Evolutionary conservation across 2,329 filamentous ascomycete species (phyloP), one percentile per base, ranked within the genome.

Genomic region (Fusarium udum): DNA sequence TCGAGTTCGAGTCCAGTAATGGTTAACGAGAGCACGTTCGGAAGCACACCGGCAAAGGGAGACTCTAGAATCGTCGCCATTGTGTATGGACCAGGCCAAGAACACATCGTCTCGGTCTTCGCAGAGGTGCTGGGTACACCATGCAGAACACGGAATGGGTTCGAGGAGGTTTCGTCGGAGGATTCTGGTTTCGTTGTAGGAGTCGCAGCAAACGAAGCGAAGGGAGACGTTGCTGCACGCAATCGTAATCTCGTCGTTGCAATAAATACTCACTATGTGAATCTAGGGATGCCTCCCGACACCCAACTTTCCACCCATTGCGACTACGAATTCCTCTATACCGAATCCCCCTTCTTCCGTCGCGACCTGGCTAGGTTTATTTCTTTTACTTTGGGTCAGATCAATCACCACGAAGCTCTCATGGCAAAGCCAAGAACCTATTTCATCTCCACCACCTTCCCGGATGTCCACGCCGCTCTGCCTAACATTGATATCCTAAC

Each of bases 281-380:
- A 91, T 76, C 85, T 90, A 62, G 90, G 90, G 36, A 92, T 92
- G 84, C 90, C 90, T 24, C 90, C 91, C n/a, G 90, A 93, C 74
- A 80, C 88, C 43, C 81, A 85, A 51, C 86, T 95, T 31, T 94
- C 91, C 22, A 85, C 89, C 32, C 82, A 88, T 64, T 95, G 92
- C 83, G 93, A 96, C 82, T 96, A 95, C 83, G 94, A 97, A 80
- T 96, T 95, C 75, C 86, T 97, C 26, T 97, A 96, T 83, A 93
- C 92, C 7, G 88, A 91, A 71, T 86, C 87, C 14, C 88, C 92
- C 2, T 93, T 93, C 80, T 91, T 92, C 70, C 90, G 93, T 34
- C 88, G 93, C 64, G 93, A 96, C 78, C 84, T 96, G 51, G 90
- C 93, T 15, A 89, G 94, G 42, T 96, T 95, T 79, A 88, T 95